Percentiles rank a stretch among this genome's conserved stretches.
These are phyloP conservation scores for Globisporangium irregulare DNA, from an alignment of 352 stramenopile genomes.

Conservation along the genomic window DNA sequence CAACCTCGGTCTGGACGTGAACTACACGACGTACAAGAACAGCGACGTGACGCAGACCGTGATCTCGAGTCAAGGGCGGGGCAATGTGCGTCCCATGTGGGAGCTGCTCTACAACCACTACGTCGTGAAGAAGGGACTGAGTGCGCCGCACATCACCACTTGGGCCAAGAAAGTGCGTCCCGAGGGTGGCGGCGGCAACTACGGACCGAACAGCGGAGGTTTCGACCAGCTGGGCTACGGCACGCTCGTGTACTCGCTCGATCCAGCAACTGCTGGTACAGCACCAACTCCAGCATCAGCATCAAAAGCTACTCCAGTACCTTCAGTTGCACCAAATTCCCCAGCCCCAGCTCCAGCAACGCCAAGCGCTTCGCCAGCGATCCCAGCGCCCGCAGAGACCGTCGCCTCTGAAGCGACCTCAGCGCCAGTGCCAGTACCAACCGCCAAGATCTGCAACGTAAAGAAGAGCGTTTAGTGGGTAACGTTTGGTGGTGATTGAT, in stretches of 20 bases:
- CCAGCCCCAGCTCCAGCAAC: not conserved
- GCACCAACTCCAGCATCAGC: not conserved
- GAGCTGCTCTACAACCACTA: constrained; percentile 25
- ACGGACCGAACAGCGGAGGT: constrained; percentile 21
- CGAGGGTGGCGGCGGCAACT: constrained; percentile 22
- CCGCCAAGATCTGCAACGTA: not conserved
- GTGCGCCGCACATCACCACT: constrained; percentile 12
- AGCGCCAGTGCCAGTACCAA: not conserved
- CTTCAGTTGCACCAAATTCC: not conserved
- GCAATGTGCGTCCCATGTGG: constrained; percentile 13
- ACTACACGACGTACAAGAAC: constrained; percentile 21
- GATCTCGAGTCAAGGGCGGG: constrained; percentile 12
- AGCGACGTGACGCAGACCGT: constrained; percentile 20
- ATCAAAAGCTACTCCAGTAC: too few relatives aligned
- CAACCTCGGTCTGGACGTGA: constrained; percentile 19
- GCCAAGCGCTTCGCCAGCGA: not conserved
- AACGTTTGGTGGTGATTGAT: not conserved
- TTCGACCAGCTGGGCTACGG: constrained; percentile 23
- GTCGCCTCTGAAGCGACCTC: not conserved
- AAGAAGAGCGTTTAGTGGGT: not conserved
- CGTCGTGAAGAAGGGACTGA: constrained; percentile 16
- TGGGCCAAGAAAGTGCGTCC: constrained; percentile 15
- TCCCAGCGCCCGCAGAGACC: not conserved
- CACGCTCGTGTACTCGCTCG: constrained; percentile 19
- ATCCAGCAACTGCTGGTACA: not conserved